phyloP scores from a whole-genome alignment of 176 grass and related monocot genomes.

The Eragrostis curvula region DNA sequence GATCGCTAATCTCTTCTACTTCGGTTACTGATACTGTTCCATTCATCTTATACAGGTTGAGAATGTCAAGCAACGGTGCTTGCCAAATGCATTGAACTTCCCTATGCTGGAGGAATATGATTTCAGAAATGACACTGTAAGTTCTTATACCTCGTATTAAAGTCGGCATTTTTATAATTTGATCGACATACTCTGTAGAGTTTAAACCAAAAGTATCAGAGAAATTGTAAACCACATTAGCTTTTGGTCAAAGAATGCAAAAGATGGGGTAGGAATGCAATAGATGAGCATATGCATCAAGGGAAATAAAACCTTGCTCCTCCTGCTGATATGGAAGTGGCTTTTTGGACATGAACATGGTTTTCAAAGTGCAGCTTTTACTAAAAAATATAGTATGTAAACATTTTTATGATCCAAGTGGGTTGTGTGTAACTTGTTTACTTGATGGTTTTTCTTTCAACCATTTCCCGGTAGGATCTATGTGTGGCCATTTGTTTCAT shows the following conservation, averaged over 20 bases:
- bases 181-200: background rate
- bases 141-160: slow-evolving; percentile 20
- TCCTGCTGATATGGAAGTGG: background rate
- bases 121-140: slow-evolving; percentile 94
- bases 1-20: background rate
- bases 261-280: background rate
- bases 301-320: background rate
- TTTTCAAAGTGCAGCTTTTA: background rate
- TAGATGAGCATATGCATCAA: background rate
- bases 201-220: background rate
- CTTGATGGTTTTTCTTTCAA: background rate
- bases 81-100: slow-evolving; percentile 90
- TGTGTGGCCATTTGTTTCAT: background rate
- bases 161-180: slow-evolving; percentile 7
- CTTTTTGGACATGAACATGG: background rate
- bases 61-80: slow-evolving; percentile 84
- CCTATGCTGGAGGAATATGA: slow-evolving; percentile 96
- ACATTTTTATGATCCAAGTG: background rate
- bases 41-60: slow-evolving; percentile 66
- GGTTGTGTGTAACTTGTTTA: background rate
- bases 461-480: background rate
- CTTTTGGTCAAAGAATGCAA: background rate
- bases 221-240: background rate
- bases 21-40: slow-evolving; percentile 15
- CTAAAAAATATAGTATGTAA: background rate